These are phyloP conservation scores for Mortierella claussenii DNA, from an alignment of 192 early-diverging fungal genomes.

Conservation along the genomic window DNA sequence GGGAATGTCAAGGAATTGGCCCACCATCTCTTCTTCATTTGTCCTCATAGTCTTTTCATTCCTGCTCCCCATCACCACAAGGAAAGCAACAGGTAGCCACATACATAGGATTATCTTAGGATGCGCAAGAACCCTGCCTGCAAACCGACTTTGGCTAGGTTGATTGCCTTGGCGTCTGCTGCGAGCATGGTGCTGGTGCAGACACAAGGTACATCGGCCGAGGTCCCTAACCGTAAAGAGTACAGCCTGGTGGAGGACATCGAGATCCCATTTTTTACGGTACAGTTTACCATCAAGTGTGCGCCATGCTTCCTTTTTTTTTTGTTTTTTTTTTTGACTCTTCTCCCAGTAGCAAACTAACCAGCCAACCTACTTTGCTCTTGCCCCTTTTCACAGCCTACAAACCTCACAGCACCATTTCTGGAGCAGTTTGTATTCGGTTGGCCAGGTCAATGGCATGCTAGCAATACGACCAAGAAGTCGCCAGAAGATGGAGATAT, in stretches of 20 bases:
- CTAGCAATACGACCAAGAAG: slow-evolving; percentile 73
- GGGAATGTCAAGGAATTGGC: too few species aligned
- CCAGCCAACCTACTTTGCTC: background rate
- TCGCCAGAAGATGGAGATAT: slow-evolving; percentile 77
- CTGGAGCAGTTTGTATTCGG: slow-evolving; percentile 74
- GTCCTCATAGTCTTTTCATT: too few species aligned
- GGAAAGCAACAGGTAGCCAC: too few species aligned
- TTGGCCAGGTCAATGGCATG: slow-evolving; percentile 70
- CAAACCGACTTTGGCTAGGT: slow-evolving; percentile 5
- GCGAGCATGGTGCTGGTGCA: slow-evolving; percentile 28
- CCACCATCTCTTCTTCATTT: too few species aligned
- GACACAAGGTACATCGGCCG: slow-evolving; percentile 8
- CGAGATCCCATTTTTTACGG: slow-evolving; percentile 19
- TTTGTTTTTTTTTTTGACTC: background rate
- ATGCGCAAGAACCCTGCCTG: slow-evolving; percentile 13
- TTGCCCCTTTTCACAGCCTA: too few species aligned
- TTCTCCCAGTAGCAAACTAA: background rate
- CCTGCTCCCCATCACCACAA: too few species aligned
- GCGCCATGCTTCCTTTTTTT: too few species aligned
- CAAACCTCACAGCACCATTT: slow-evolving; percentile 69
- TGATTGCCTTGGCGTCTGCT: slow-evolving; percentile 35
- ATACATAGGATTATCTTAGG: background rate
- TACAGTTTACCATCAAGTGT: too few species aligned
- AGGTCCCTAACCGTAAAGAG: background rate
- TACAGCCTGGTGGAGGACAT: background rate